Conservation (phyloP, 208 protist species). For the Herpetomonas samuelpessoai region DNA sequence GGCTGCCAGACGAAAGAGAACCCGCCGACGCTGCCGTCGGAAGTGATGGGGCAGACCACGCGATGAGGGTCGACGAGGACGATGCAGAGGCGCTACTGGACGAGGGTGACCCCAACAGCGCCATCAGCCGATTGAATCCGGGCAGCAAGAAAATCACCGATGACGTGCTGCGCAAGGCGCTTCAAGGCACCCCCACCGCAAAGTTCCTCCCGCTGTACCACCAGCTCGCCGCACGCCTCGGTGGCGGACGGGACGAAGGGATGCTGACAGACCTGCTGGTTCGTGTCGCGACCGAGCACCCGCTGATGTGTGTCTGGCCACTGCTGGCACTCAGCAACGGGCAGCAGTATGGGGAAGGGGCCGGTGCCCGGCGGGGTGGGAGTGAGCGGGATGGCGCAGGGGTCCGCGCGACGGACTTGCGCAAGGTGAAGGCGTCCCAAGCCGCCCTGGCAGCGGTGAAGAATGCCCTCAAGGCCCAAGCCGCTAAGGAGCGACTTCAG, state of each 20-base stretch:
- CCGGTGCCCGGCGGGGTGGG: slow-evolving; percentile 8
- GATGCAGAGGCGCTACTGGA: not conserved
- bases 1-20: slow-evolving; percentile 25
- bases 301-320: slow-evolving; percentile 61
- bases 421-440: slow-evolving; percentile 31
- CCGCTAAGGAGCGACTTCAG: not conserved
- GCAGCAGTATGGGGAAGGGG: slow-evolving; percentile 15
- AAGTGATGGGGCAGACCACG: not conserved
- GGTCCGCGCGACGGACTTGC: slow-evolving; percentile 27
- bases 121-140: not conserved
- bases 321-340: slow-evolving; percentile 72
- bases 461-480: not conserved
- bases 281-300: slow-evolving; percentile 49
- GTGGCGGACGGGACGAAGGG: slow-evolving; percentile 18
- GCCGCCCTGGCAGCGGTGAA: slow-evolving; percentile 22
- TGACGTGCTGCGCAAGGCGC: slow-evolving; percentile 44
- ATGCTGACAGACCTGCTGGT: slow-evolving; percentile 35
- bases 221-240: slow-evolving; percentile 71
- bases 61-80: no score
- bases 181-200: slow-evolving; percentile 42
- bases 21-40: not conserved
- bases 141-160: slow-evolving; percentile 13
- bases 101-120: not conserved
- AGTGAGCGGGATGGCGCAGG: not conserved
- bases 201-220: slow-evolving; percentile 63